Base-by-base conservation (phyloP, 495 filamentous ascomycete species). In the Trichoderma asperelloides region DNA sequence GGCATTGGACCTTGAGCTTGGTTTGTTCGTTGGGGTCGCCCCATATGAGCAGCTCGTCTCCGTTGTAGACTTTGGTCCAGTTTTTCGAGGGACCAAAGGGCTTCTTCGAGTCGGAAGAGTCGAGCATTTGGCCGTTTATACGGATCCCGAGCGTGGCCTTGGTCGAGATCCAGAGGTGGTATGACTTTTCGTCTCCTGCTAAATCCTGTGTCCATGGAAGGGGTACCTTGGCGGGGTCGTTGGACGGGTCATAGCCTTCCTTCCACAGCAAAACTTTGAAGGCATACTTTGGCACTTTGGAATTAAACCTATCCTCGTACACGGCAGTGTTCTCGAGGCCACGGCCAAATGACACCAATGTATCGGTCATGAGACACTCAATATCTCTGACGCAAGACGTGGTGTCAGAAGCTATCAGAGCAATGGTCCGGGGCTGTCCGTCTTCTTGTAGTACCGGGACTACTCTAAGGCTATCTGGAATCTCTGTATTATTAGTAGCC, bases 251-350 rank as follows among this genome's bases (percentile, higher is more conserved):
- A 68, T 90, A 86, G 2, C 82, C 83, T 0, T 84, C 81, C 28
- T 85, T 85, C 84, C 87, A 91, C 70, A 93, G 86, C 18, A 88
- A 80, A 65, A 97, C 81, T 69, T 89, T 87, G 70, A 96, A 84
- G n/a, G 88, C 92, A 65, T 86, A 86, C 71, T 92, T 92, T 6
- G 93, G 91, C 39, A 97, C 86, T 25, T 86, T 88, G 5, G 78
- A 83, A 68, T 96, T 89, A 64, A 75, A 71, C 37, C 71, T 74
- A 37, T 84, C 77, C 1, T 84, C 74, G 70, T 91, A 88, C 37
- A 85, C 76, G 65, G 88, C 74, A 16, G 86, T 90, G 65, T 89
- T 90, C 21, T 75, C 72, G 0, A 71, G 74, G 0, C 84, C 82
- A 18, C 93, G 87, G 40, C 93, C 93, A 87, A 89, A 97, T 3